Percentiles rank a stretch among this genome's conserved stretches.
These are phyloP conservation scores for Stephania japonica DNA, from an alignment of 164 flowering plant genomes.

Conservation along the genomic window DNA sequence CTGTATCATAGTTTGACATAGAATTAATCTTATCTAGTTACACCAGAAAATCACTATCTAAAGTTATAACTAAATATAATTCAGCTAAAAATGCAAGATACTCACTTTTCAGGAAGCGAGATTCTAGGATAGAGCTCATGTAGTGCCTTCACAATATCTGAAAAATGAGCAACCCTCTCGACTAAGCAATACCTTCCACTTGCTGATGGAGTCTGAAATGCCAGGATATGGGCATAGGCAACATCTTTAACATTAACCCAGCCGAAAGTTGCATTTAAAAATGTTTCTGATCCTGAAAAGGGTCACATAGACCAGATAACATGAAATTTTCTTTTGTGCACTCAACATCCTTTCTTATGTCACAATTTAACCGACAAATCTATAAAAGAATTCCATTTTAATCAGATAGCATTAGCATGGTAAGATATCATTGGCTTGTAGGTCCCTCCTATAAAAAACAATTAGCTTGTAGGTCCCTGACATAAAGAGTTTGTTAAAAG, in stretches of 20 bases:
- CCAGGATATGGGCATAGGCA: constrained; percentile 53
- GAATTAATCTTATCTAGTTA: no score
- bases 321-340: not conserved
- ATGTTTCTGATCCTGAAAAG: constrained; percentile 34
- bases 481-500: no score
- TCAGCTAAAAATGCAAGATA: not conserved
- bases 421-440: no score
- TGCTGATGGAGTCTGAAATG: constrained; percentile 55
- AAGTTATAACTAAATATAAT: no score
- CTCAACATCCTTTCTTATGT: not conserved
- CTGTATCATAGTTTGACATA: no score
- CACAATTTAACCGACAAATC: not conserved
- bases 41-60: no score
- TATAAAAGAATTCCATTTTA: no score
- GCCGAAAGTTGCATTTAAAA: constrained; percentile 28
- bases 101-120: constrained; percentile 46
- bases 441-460: no score
- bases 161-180: constrained; percentile 32
- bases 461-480: no score
- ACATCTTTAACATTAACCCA: constrained; percentile 62
- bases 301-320: not conserved
- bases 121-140: constrained; percentile 37
- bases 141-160: constrained; percentile 36
- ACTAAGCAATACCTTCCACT: constrained; percentile 56
- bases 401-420: no score